Percentiles rank a stretch among this genome's conserved stretches.
phyloP scores from a whole-genome alignment of 2,329 filamentous ascomycete species.

The Didymella glomerata region DNA sequence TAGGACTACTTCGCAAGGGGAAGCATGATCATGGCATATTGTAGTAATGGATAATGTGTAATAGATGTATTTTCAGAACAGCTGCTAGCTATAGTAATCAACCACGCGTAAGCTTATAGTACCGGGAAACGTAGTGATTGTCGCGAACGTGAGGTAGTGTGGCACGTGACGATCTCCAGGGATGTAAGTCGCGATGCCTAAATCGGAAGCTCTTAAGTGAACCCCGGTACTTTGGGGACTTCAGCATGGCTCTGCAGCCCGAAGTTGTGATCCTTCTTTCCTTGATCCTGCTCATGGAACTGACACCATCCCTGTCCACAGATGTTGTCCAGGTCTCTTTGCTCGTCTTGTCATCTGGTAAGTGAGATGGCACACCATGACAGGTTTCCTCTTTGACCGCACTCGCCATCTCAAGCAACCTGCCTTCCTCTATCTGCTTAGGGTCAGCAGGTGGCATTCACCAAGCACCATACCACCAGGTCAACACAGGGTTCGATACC shows the following conservation, averaged over 20 bases:
- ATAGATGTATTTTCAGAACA: background rate
- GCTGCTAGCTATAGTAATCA: background rate
- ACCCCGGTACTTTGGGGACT: too few species aligned
- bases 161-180: too few species aligned
- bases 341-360: background rate
- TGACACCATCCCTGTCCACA: background rate
- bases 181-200: too few species aligned
- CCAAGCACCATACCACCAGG: background rate
- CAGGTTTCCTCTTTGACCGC: background rate
- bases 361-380: background rate
- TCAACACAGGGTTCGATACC: background rate
- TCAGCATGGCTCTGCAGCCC: too few species aligned
- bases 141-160: too few species aligned
- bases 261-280: background rate
- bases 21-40: background rate
- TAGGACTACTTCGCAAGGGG: too few species aligned
- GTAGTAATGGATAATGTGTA: background rate
- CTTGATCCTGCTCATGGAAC: background rate
- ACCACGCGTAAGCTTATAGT: too few species aligned
- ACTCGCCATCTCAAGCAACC: background rate
- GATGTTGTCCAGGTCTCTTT: background rate
- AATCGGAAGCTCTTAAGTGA: too few species aligned
- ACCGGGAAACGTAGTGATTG: too few species aligned
- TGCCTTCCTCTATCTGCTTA: background rate
- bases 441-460: background rate